Evolutionary conservation across 495 filamentous ascomycete species (phyloP), one percentile per base, ranked within the genome.

Genomic region (Aspergillus sclerotiicarbonarius): DNA sequence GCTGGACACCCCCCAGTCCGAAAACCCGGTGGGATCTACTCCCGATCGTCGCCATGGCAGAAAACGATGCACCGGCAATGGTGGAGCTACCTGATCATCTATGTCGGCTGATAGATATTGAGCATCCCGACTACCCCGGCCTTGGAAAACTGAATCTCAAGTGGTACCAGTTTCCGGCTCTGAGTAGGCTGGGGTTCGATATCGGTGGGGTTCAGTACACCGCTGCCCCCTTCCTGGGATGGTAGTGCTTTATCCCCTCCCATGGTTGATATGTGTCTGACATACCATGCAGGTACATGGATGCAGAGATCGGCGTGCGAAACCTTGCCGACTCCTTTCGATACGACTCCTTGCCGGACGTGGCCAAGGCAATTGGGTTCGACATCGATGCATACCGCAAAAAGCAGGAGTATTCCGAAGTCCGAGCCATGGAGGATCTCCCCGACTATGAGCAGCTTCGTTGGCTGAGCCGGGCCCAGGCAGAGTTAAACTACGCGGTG

Each of bases 401-500:
- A 25, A 52, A 12, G 9, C 29, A 16, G 19, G 50, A 52, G 6
- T 52, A 52, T 39, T 16, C 50, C 8, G 31, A 41, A 19, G 37
- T 52, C 15, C 19, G 37, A 25, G 16, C 16, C 0, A 52, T 52
- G 50, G 50, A 39, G 8, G 50, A 52, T 52, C 50, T 52, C 10
- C 50, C 50, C 4, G 50, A 52, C 21, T 52, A 52, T 41, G 50
- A 52, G 39, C 50, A 52, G 50, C 50, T 52, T 18, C 31, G 33
- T 5, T 52, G 50, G 50, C 16, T 52, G 32, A 41, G 37, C 37
- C 50, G 50, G 37, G 50, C 50, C n/a, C 50, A 52, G 15, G 50
- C 50, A 12, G 50, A 52, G 16, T 31, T 52, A 6, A 52, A 52
- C 32, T 52, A 52, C 31, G 50, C 50, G 3, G 50, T 52, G 19